Conservation (phyloP, 495 filamentous ascomycete genomes). For the Xylaria sp. region DNA sequence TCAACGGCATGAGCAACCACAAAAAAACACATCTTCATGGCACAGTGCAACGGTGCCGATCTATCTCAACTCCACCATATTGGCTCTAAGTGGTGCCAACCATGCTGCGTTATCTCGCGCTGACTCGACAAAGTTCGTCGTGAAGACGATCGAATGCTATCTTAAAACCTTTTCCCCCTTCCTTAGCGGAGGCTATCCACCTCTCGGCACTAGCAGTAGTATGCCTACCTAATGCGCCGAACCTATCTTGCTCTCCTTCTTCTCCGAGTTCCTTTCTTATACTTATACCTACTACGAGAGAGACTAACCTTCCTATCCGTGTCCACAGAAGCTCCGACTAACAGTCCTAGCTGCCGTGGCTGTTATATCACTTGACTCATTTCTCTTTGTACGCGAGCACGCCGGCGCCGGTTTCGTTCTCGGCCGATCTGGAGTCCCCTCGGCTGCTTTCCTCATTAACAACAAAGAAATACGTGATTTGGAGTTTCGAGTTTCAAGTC, state of each 20-base stretch:
- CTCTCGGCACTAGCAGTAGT: constrained; percentile 7
- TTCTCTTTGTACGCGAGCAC: constrained; percentile 25
- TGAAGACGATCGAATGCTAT: constrained; percentile 12
- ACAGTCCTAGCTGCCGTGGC: constrained; percentile 34
- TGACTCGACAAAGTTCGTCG: constrained; percentile 22
- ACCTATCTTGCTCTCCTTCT: not conserved
- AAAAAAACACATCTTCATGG: constrained; percentile 26
- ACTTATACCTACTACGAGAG: constrained; percentile 23
- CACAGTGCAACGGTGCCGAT: constrained; percentile 37
- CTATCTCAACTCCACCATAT: constrained; percentile 31
- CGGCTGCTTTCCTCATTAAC: constrained; percentile 5
- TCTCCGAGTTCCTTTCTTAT: constrained; percentile 12
- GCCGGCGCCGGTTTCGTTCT: constrained; percentile 15
- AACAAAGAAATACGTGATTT: not conserved
- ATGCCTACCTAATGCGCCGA: not conserved
- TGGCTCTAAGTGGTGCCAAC: constrained; percentile 35
- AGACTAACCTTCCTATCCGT: constrained; percentile 29
- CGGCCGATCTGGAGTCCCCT: not conserved
- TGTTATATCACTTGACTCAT: constrained; percentile 24
- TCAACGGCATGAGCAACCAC: constrained; percentile 32
- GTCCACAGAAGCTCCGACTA: constrained; percentile 34
- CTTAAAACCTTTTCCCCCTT: not conserved
- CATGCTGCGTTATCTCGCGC: constrained; percentile 39
- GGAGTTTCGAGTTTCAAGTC: constrained; percentile 11
- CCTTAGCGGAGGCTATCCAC: constrained; percentile 3